phyloP scores from a whole-genome alignment of 1,284 basidiomycete genomes.

The Leccinum solheimii region DNA sequence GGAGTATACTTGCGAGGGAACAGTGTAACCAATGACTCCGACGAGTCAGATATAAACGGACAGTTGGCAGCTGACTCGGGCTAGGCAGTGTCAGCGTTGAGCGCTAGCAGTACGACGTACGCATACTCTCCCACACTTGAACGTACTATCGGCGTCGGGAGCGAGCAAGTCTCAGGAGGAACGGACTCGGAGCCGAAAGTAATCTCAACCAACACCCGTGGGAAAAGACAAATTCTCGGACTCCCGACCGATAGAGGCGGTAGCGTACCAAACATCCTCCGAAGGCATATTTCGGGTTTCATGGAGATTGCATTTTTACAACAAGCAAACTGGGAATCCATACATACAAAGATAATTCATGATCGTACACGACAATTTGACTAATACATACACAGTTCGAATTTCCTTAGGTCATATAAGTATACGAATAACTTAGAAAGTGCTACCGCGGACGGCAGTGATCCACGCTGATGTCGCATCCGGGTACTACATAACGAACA shows the following conservation, averaged over 20 bases:
- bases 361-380: background rate
- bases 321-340: background rate
- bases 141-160: background rate
- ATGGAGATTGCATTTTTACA: background rate
- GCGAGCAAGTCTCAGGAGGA: background rate
- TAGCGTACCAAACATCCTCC: no score
- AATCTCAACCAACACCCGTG: background rate
- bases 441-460: slow-evolving; percentile 19
- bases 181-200: background rate
- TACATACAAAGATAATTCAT: background rate
- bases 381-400: background rate
- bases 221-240: no score
- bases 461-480: slow-evolving; percentile 23
- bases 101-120: background rate
- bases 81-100: background rate
- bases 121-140: background rate
- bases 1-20: background rate
- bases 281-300: no score
- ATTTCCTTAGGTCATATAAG: background rate
- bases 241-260: background rate
- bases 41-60: background rate
- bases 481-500: slow-evolving; percentile 24
- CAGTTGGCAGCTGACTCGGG: no score
- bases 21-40: background rate
- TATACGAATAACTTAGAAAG: background rate